Evolutionary conservation across 2,329 filamentous ascomycete species (phyloP), one percentile per base, ranked within the genome.

Genomic region (Pyrenophora teres): DNA sequence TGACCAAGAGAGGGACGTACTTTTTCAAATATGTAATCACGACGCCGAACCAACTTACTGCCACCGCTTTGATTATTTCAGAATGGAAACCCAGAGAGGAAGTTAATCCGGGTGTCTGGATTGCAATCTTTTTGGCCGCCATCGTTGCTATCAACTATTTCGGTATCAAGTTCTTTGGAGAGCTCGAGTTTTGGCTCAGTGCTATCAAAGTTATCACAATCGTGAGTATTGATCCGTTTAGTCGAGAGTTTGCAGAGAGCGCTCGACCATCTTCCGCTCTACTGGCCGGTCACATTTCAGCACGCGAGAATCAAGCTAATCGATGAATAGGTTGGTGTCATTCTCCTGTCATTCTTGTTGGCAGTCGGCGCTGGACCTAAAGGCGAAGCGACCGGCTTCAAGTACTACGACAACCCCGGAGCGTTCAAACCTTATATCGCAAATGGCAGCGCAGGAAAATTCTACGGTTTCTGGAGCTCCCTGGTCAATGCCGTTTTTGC

Each of bases 31-130:
- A 94, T 72, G 89, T 94, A 70, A 92, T 95, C 65, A 83, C 89
- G 42, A 92, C 89, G 1, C 90, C 91, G 1, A 94, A 94, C 67
- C 90, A 95, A 70, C 78, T 95, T 33, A 94, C 90, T 0, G 90
- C 90, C 23, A 84, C 83, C n/a, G 84, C 89, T 4, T 75, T 95
- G 32, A 88, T 93, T 50, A 88, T 95, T 51, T 84, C 88, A 61
- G 92, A 86, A 65, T 95, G 91, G 90, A 76, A 90, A 9, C 71
- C 79, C 1, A 76, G 83, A 23, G 81, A 88, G 0, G 77, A 75
- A 38, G 80, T 93, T 49, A 92, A 93, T 65, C 86, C 89, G 0
- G 90, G 88, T 43, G 88, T 93, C 10, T 94, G 86, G 76, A 92
- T 95, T 49, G 81, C 90, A 33, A 80, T 80, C 15, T 79, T 80